Evolutionary conservation across 805 yeast species (phyloP), one percentile per base, ranked within the genome.

Genomic region (Candida dajiaensis): DNA sequence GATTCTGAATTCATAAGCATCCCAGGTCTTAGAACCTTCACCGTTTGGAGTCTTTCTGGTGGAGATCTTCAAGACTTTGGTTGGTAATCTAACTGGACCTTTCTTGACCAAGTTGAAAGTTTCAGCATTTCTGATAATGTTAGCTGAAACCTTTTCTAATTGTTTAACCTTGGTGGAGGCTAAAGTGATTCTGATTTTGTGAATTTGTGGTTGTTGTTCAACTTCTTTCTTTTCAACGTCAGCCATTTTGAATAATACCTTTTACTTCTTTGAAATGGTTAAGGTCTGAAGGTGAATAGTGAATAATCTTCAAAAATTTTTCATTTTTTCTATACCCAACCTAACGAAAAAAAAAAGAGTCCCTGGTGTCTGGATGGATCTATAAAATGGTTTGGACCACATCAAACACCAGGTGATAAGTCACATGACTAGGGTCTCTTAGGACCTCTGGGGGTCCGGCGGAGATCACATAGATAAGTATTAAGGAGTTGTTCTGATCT

Each of bases 21-120:
- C 99, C 97, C 97, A 94, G 68, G 99, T 94, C 92, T 94, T 94
- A 66, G 99, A 94, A 94, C 99, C 99, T 82, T 94, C 97, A 94
- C 99, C 99, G 77, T 95, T 95, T 70, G 99, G 99, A 71, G 99
- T 86, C 90, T 94, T 94, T 88, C 99, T 89, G 87, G 99, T 94
- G 78, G 95, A 81, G 79, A 94, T 81, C 78, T 86, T 89, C 71
- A 94, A 86, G 66, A 86, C 94, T 86, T 90, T 94, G 77, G 99
- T 94, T 81, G 99, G 99, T 80, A 94, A 77, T 87, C 99, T 90
- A 70, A 94, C 96, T 65, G 99, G 99, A 72, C 99, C 99, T 82
- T 89, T 92, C 85, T 89, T 89, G 73, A 76, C 80, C 69, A 90
- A 80, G 67, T 85, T 74, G 77, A 81, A 75, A 72, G 78, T 79